Evolutionary conservation across 192 early-diverging fungal genomes (phyloP).

Genomic region (Backusella sp.): DNA sequence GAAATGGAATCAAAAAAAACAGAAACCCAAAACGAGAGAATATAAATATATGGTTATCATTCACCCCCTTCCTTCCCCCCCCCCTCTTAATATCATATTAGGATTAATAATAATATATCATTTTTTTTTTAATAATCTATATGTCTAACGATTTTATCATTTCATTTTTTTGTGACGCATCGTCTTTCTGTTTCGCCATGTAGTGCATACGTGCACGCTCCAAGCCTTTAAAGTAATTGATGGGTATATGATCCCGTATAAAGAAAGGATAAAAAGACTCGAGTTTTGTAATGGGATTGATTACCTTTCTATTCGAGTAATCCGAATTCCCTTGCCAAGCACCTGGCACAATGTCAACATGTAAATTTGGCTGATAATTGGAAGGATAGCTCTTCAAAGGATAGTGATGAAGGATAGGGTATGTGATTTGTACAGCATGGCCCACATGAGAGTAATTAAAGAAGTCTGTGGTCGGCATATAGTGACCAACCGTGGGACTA

Average conservation of each 20-base stretch:
- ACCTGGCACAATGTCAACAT: slow-evolving; percentile 23
- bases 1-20: not conserved
- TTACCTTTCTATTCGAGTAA: not conserved
- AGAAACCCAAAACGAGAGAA: not conserved
- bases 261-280: slow-evolving; percentile 30
- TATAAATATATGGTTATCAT: not conserved
- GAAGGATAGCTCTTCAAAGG: slow-evolving; percentile 21
- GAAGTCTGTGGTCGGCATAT: slow-evolving; percentile 17
- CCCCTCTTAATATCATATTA: not conserved
- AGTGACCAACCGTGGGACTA: slow-evolving; percentile 23
- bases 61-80: not conserved
- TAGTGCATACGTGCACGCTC: slow-evolving; percentile 7
- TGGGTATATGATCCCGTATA: slow-evolving; percentile 33
- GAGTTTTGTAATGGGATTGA: slow-evolving; percentile 22
- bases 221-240: slow-evolving; percentile 22
- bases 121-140: not conserved
- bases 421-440: slow-evolving; percentile 20
- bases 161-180: not conserved
- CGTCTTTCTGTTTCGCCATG: not conserved
- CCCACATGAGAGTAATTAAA: slow-evolving; percentile 40
- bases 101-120: not conserved
- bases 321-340: slow-evolving; percentile 9
- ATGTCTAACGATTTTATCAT: not conserved
- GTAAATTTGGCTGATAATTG: slow-evolving; percentile 21
- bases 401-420: not conserved